Evolutionary conservation across 305 asterid species (phyloP).

Genomic region (Fraxinus sp.): DNA sequence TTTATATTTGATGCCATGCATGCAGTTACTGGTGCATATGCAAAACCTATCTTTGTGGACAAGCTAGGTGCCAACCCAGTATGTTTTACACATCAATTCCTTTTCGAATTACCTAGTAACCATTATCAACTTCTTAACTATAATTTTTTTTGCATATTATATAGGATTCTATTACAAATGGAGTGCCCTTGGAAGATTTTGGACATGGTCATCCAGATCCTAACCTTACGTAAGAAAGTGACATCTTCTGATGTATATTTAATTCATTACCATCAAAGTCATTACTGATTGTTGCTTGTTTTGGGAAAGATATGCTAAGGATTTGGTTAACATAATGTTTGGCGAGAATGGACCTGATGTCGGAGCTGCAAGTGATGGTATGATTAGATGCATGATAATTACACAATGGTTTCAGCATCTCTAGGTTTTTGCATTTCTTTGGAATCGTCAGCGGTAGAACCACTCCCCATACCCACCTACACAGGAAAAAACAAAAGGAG

Average conservation of each 20-base stretch:
- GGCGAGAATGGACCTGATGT: conserved; percentile 84
- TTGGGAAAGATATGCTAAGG: conserved; percentile 81
- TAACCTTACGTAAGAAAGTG: conserved; percentile 76
- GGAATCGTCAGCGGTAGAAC: neutral
- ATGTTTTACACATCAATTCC: conserved; percentile 25
- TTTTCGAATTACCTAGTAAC: neutral
- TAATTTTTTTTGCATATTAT: conserved; percentile 12
- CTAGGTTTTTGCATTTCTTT: neutral
- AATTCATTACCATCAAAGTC: conserved; percentile 14
- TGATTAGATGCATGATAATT: conserved; percentile 16
- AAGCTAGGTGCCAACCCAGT: conserved; percentile 85
- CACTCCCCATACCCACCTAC: neutral
- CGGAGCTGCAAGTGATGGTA: conserved; percentile 99
- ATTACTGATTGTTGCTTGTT: conserved; percentile 29
- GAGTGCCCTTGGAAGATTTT: conserved; percentile 92
- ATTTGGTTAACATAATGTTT: conserved; percentile 76
- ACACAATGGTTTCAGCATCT: conserved; percentile 6
- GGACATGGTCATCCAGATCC: conserved; percentile 99
- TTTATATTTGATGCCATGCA: conserved; percentile 95
- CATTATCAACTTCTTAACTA: neutral
- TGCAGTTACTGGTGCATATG: conserved; percentile 99
- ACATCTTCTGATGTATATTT: conserved; percentile 13
- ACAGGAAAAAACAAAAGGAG: neutral
- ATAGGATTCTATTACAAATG: conserved; percentile 76
- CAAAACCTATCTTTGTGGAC: conserved; percentile 90